Base-by-base conservation (phyloP, 371 early-diverging fungal species). In the Umbelopsis sp. region DNA sequence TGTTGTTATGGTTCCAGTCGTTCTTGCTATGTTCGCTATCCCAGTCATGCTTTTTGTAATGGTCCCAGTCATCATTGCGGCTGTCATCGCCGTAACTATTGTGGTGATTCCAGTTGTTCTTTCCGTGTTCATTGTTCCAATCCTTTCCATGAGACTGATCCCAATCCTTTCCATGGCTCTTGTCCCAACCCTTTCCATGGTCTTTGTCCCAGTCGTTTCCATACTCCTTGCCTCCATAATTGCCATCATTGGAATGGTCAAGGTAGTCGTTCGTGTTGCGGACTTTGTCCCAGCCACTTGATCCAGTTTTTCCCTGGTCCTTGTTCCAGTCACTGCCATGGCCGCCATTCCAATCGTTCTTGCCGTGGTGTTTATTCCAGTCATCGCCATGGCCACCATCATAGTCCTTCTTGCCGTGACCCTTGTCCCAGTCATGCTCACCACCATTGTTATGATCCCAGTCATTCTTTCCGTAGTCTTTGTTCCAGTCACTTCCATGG, bases 261-360 rank as follows among this genome's bases (percentile, higher is more conserved):
- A 22, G 22, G 22, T 22, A 22, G 22, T 22, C 22, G 22, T 22
- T 48, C 41, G 44, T 52, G 1, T 50, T 63, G 1, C 25, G 32
- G 10, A 50, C 41, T 9, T 41, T 41, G 16, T 20, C 18, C 16
- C 12, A 7, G 12, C 45, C 10, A 48, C 16, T 12, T 48, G 48
- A n/a, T 20, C 20, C 32, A 57, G 32, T 65, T 16, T 69, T 57
- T 24, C 71, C 70, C 32, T 69, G 65, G 6, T 48, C 65, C 25
- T 70, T 53, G 48, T 65, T 16, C 62, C n/a, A 45, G 8, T 66
- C 20, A 11, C 63, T 51, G 20, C 46, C 63, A 6, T 65, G 22
- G 22, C 22, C 22, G 22, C 22, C 22, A 22, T 22, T 22, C 22
- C 22, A 22, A 22, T 22, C 22, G 22, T 22, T 22, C 22, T 22